Conservation (phyloP, 805 yeast genomes). For the Candida insectorum region DNA sequence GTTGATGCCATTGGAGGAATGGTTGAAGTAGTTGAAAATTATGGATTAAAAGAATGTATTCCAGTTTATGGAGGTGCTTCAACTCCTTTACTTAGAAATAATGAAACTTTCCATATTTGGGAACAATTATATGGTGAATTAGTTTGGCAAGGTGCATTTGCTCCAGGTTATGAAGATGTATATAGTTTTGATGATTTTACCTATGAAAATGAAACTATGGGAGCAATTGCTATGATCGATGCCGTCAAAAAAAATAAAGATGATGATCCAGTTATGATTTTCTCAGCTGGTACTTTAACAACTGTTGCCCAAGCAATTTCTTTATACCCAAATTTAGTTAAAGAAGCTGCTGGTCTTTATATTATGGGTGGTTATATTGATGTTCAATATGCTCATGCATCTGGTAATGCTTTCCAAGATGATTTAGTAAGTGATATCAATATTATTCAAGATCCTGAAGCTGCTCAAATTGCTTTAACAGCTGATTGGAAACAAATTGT, state of each 20-base stretch:
- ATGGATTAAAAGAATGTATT: conserved; percentile 33
- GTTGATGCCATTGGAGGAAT: conserved; percentile 39
- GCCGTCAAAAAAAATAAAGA: conserved; percentile 37
- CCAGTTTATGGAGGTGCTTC: conserved; percentile 37
- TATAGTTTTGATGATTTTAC: conserved; percentile 29
- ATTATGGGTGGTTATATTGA: conserved; percentile 46
- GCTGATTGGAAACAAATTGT: conserved; percentile 37
- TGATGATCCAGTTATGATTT: conserved; percentile 29
- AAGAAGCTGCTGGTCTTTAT: conserved; percentile 37
- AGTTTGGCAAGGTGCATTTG: conserved; percentile 42
- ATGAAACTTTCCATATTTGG: conserved; percentile 39
- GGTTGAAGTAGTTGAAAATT: conserved; percentile 22
- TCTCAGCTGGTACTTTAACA: conserved; percentile 41
- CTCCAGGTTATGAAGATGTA: conserved; percentile 25
- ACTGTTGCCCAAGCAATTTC: conserved; percentile 44
- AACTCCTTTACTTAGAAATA: conserved; percentile 34
- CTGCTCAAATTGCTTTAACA: conserved; percentile 41
- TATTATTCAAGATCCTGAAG: conserved; percentile 44
- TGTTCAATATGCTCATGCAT: conserved; percentile 34
- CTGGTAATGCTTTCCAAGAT: conserved; percentile 17
- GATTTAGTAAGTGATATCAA: conserved; percentile 44
- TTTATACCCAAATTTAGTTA: conserved; percentile 34
- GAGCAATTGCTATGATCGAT: conserved; percentile 37
- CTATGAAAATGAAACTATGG: conserved; percentile 26
- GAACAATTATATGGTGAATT: conserved; percentile 34